Evolutionary conservation across 2,329 filamentous ascomycete genomes (phyloP), one percentile per base, ranked within the genome.

Genomic region (Arthroderma uncinatum): DNA sequence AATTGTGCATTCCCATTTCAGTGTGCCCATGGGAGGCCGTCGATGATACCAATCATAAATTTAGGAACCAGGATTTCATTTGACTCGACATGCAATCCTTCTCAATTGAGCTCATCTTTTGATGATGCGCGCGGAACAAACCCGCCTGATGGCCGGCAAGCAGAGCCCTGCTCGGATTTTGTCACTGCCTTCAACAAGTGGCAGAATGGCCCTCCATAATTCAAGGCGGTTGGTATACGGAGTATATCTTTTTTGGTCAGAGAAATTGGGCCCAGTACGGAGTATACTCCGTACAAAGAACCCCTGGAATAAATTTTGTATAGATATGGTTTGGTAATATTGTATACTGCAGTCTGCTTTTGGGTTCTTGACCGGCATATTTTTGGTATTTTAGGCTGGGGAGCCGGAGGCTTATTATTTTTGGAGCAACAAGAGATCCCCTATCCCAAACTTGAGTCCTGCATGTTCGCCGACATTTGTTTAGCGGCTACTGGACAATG

Each of bases 21-120:
- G 54, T 78, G 76, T 60, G 76, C 76, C 16, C 76, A 78, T 65
- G 76, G 76, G 33, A 69, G 76, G 42, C 75, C 75, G 9, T 75
- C 74, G 23, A 75, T 77, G 70, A 64, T 76, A 14, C 74, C 75
- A 8, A 64, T 77, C 37, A 62, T 73, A 39, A 70, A 71, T 57
- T 52, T 75, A 30, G 52, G 56, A 2, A 14, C 33, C 8, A 28
- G 21, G 33, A 16, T 10, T 36, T n/a, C 16, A 28, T 4, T n/a
- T 21, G 16, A 19, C 23, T 21, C 48, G 8, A 16, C 16, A 16
- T 7, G 10, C 23, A 14, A n/a, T 16, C 21, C 30, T 6, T 5
- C 6, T n/a, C n/a, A 37, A 39, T 2, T 30, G 19, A 14, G 12
- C 19, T 8, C 50, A 37, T n/a, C 14, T 5, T 16, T 33, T 7